Conservation (phyloP, 495 filamentous ascomycete genomes). For the Penicillium macrosclerotiorum region DNA sequence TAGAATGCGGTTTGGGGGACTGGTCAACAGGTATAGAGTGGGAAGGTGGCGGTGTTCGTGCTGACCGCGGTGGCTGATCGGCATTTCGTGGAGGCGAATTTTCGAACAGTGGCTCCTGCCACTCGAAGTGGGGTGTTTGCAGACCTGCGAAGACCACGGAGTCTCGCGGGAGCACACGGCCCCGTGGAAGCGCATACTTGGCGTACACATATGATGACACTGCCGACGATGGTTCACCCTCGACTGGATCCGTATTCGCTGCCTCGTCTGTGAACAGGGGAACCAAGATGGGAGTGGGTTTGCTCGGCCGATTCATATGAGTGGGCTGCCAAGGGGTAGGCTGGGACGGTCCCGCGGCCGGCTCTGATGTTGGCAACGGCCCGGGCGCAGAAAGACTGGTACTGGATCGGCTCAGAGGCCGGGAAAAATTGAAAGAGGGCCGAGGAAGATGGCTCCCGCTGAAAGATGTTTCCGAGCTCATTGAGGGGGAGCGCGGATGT, state of each 20-base stretch:
- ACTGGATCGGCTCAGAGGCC: constrained; percentile 78
- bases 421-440: constrained; percentile 88
- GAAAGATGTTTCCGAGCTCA: constrained; percentile 72
- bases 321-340: constrained; percentile 4
- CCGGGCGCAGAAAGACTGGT: constrained; percentile 51
- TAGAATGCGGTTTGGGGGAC: constrained; percentile 38
- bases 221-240: constrained; percentile 42
- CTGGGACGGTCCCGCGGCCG: constrained; percentile 1
- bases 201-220: constrained; percentile 80
- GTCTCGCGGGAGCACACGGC: constrained; percentile 68
- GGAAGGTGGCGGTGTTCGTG: constrained; percentile 37
- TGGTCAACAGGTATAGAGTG: constrained; percentile 15
- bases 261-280: constrained; percentile 26
- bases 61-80: constrained; percentile 33
- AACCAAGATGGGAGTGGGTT: constrained; percentile 40
- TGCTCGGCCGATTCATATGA: constrained; percentile 34
- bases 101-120: constrained; percentile 56
- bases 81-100: constrained; percentile 47
- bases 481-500: constrained; percentile 71
- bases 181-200: constrained; percentile 78
- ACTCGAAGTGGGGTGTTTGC: constrained; percentile 57
- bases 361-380: constrained; percentile 28
- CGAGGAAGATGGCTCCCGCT: constrained; percentile 59
- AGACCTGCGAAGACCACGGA: constrained; percentile 64
- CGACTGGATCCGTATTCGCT: constrained; percentile 8